These are phyloP conservation scores for Candida namnaoensis DNA, from an alignment of 805 yeast genomes.

Conservation along the genomic window DNA sequence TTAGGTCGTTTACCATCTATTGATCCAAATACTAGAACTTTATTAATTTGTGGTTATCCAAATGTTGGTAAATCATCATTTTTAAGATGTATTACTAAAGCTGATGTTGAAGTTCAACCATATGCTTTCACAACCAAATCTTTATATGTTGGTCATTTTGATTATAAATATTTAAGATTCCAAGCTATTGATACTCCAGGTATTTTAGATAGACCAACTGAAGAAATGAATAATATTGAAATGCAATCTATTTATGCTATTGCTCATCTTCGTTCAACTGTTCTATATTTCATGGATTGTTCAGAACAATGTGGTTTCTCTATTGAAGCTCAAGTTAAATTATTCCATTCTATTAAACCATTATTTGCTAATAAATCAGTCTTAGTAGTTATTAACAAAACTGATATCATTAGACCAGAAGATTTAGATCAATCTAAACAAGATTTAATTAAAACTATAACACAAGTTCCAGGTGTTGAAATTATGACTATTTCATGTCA, in stretches of 20 bases:
- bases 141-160: constrained; percentile 96
- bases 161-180: constrained; percentile 93
- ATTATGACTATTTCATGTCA: constrained; percentile 90
- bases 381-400: constrained; percentile 90
- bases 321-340: constrained; percentile 92
- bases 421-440: constrained; percentile 75
- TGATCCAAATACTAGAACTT: constrained; percentile 97
- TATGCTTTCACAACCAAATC: constrained; percentile 99
- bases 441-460: constrained; percentile 57
- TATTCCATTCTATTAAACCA: constrained; percentile 95
- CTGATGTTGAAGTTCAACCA: constrained; percentile 98
- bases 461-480: constrained; percentile 73
- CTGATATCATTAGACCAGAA: constrained; percentile 80
- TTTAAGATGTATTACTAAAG: constrained; percentile 87
- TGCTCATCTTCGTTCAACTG: constrained; percentile 96
- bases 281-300: constrained; percentile 94
- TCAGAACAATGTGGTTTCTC: constrained; percentile 99
- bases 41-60: constrained; percentile 97
- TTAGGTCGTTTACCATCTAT: constrained; percentile 96
- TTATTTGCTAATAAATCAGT: constrained; percentile 95
- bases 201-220: constrained; percentile 96
- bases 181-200: constrained; percentile 99
- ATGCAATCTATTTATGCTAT: constrained; percentile 99
- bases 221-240: constrained; percentile 99
- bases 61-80: constrained; percentile 98